Evolutionary conservation across 225 moss, liverwort and hornwort genomes (phyloP), one percentile per base, ranked within the genome.

Genomic region (Polytrichum formosum): DNA sequence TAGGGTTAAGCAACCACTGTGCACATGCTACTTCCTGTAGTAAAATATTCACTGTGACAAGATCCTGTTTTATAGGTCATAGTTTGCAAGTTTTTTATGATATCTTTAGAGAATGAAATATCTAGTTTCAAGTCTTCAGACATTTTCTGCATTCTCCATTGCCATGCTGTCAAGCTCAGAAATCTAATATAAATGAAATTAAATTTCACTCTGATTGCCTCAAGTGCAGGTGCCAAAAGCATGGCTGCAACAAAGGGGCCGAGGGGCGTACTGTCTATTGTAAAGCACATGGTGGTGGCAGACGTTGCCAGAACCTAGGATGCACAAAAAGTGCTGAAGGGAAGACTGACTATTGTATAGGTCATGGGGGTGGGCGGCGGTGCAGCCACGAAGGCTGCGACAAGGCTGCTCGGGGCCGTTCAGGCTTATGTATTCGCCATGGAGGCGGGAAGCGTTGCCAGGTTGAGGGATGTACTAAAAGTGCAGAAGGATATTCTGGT

Each of bases 251-350:
- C 67, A 98, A 98, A 65, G 98, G 98, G 62, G 98, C 98, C 1
- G 98, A 98, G 70, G 98, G 98, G 9, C 91, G 98, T 54, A 98
- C 98, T 5, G 98, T 98, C 5, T 98, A 94, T 70, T 98, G 98
- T 75, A 98, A 98, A 80, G 98, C 94, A 26, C 98, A 98, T 69
- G 98, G 98, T 7, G 98, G 98, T 18, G 98, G 98, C 64, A 83
- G 98, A 46, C 87, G 98, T 53, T 98, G 98, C 68, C 98, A 98
- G 64, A 98, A 77, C 66, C 68, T 98, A 61, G 98, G 98, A 21
- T 98, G 98, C 80, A 98, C 98, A 0, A 98, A 98, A 81, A 98
- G 98, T 30, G 98, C 98, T 0, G 98, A 98, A 81, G 98, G 98
- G 5, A 98, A 98, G 64, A 98, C 98, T 4, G 98, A 98, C 68